Evolutionary conservation across 345 rosid genomes (phyloP), one percentile per base, ranked within the genome.

Genomic region (Dipteronia sinensis): DNA sequence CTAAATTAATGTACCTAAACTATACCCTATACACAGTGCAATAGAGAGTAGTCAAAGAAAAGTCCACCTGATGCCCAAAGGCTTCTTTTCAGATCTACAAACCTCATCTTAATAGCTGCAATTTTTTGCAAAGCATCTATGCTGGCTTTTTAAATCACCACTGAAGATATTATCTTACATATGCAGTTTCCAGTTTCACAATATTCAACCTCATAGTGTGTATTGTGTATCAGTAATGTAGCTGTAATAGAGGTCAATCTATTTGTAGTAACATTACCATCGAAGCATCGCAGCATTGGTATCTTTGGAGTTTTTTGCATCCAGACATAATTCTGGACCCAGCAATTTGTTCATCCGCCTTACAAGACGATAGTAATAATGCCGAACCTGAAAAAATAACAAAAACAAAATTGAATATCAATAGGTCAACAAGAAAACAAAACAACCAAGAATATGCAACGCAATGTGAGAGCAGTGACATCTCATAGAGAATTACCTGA

Each of bases 251-350:
- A 27, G 40, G 65, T 27, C 55, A 55, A 71, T 40, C 67, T 62
- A 40, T 49, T 56, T 63, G 56, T 1, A 44, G 13, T 23, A 75
- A 76, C 63, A 76, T 83, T 89, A 97, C 99, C 99, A 97, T 90
- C 98, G 91, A 81, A 97, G 93, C 98, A 97, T 94, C 15, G 99
- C 98, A 73, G 98, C 93, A 87, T 97, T 97, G 62, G 98, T 97
- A 74, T 97, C 99, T 86, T 97, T 97, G 2, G 98, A 95, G 79
- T 97, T 91, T 82, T 97, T 97, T 40, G 99, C 98, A 87, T 97
- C 98, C 62, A 97, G 89, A 83, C 90, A 91, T 77, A 97, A 83
- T 72, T 86, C 92, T 9, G 99, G 99, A 53, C 97, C 99, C 77
- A 97, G 78, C 71, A 94, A 83, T 82, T 97, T 97, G 94, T 97